Base-by-base conservation (phyloP, 2,329 filamentous ascomycete genomes). In the Lojkania enalia region DNA sequence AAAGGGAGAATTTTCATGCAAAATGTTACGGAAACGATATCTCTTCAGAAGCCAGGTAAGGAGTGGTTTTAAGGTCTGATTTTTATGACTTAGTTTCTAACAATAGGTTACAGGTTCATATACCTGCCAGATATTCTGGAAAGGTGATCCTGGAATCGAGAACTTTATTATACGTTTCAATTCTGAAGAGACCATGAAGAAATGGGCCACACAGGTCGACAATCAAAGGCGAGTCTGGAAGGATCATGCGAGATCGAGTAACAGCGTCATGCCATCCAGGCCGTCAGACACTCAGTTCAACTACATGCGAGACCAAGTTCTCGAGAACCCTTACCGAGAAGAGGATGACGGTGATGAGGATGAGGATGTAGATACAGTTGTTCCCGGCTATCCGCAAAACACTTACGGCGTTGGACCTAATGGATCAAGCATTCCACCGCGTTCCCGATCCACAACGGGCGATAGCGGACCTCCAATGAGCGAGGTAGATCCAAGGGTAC, bases 1-100 rank as follows among this genome's bases (percentile, higher is more conserved):
- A 99, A 99, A 72, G 94, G 94, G 29, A 84, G 94, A 39, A 99
- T 99, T 61, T 97, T 96, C 74, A 97, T 99, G 91, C 90, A 91
- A 57, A 99, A 99, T 64, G 92, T 99, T 42, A 97, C 91, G 29
- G 90, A 96, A 68, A 86, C 96, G n/a, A 77, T 96, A 31, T 91
- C 87, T 14, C 77, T 94, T 48, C 84, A 86, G 38, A 96, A 91
- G 70, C 88, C 90, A 71, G 90, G 91, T 95, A 81, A 65, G 81
- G 66, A 46, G 25, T 27, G 25, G 7, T 7, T 11, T 11, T 12
- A 3, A 11, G 15, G 4, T 16, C 12, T 43, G 19, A 18, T 25
- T 40, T 6, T 20, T 3, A 30, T 20, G 5, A 36, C 27, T 21
- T 16, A 19, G 15, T 27, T 14, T 33, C 25, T 25, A 29, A 13